Conservation (phyloP, 305 asterid genomes). For the Fraxinus ornus region DNA sequence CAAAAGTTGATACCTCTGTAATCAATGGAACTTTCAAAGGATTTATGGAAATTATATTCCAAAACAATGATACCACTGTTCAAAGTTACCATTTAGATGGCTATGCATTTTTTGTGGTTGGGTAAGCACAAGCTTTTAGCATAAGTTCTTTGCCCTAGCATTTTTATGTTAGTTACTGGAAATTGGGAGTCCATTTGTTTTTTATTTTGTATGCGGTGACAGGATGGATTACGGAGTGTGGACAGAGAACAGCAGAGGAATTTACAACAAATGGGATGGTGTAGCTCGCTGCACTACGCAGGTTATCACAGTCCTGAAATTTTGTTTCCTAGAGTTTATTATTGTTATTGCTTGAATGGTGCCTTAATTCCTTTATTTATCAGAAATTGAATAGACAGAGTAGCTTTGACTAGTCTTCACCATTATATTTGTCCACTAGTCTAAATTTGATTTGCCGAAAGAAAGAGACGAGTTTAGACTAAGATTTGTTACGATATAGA, state of each 20-base stretch:
- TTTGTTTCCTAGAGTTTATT: background rate
- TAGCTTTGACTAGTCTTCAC: background rate
- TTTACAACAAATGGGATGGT: slow-evolving; percentile 93
- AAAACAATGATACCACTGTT: slow-evolving; percentile 72
- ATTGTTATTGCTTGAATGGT: background rate
- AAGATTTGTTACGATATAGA: background rate
- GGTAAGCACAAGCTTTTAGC: slow-evolving; percentile 48
- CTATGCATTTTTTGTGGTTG: slow-evolving; percentile 85
- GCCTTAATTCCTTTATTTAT: background rate
- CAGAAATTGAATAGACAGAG: background rate
- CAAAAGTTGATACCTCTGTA: slow-evolving; percentile 70
- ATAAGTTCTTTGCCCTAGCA: background rate
- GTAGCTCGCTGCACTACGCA: slow-evolving; percentile 94
- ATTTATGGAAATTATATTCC: slow-evolving; percentile 87
- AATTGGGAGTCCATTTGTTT: slow-evolving; percentile 1
- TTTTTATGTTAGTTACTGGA: background rate
- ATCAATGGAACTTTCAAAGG: slow-evolving; percentile 88
- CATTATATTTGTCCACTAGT: background rate
- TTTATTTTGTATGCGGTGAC: slow-evolving; percentile 11
- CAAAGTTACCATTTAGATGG: slow-evolving; percentile 91
- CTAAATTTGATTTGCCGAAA: background rate
- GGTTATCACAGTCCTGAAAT: slow-evolving; percentile 37
- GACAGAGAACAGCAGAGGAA: slow-evolving; percentile 83
- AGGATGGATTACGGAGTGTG: slow-evolving; percentile 94
- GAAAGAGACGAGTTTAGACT: background rate